These are phyloP conservation scores for Irpex sp. DNA, from an alignment of 1,284 basidiomycete species.

Conservation along the genomic window DNA sequence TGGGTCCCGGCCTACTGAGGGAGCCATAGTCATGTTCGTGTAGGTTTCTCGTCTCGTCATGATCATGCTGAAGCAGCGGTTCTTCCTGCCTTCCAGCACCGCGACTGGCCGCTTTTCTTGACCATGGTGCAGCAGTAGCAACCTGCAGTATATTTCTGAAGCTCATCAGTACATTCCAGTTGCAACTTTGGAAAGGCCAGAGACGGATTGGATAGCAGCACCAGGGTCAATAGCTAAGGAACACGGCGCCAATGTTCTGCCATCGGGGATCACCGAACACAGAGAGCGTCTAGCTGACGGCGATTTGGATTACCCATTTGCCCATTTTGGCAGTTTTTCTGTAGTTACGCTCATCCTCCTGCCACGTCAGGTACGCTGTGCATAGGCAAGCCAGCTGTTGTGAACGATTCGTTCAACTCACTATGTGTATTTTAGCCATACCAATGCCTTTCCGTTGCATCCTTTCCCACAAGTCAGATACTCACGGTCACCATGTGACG, in stretches of 20 bases:
- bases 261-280: too few relatives aligned
- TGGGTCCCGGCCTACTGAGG: slow-evolving; percentile 1
- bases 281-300: too few relatives aligned
- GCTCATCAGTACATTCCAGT: background rate
- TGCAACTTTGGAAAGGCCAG: background rate
- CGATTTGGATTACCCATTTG: too few relatives aligned
- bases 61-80: background rate
- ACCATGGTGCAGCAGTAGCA: background rate
- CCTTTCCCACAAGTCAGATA: background rate
- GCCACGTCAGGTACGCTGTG: too few relatives aligned
- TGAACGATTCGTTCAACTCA: too few relatives aligned
- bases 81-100: background rate
- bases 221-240: background rate
- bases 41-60: background rate
- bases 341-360: too few relatives aligned
- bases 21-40: slow-evolving; percentile 2
- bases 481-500: slow-evolving; percentile 6
- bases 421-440: too few relatives aligned
- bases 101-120: background rate
- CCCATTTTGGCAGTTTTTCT: too few relatives aligned
- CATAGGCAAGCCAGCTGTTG: too few relatives aligned
- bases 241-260: too few relatives aligned
- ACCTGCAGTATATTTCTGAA: background rate
- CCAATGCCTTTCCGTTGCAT: background rate
- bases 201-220: background rate